phyloP scores from a whole-genome alignment of 1,284 basidiomycete species.

The Puccinia triticina region DNA sequence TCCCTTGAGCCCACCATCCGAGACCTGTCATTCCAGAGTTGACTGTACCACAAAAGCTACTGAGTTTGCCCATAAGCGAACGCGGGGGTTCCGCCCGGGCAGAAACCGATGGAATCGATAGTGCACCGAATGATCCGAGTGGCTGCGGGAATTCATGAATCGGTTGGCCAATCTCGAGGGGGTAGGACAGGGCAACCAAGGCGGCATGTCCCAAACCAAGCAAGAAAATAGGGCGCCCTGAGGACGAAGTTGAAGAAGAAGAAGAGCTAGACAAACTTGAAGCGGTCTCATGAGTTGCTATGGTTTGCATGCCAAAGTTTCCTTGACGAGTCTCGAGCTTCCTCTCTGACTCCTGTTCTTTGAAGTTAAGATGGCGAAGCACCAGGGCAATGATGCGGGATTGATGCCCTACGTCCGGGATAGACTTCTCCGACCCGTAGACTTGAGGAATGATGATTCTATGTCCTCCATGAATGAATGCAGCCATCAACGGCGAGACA shows the following conservation, averaged over 20 bases:
- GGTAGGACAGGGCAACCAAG: constrained; percentile 32
- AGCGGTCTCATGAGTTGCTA: background rate
- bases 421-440: background rate
- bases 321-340: background rate
- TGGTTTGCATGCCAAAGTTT: background rate
- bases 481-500: constrained; percentile 18
- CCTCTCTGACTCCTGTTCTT: background rate
- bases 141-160: background rate
- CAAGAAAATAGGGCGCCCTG: constrained; percentile 23
- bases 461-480: constrained; percentile 30
- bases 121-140: background rate
- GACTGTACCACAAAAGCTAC: constrained; percentile 19
- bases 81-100: constrained; percentile 6
- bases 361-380: constrained; percentile 11
- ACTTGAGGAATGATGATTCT: constrained; percentile 36
- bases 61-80: constrained; percentile 10
- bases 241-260: background rate
- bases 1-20: constrained; percentile 17
- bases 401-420: constrained; percentile 20
- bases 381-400: constrained; percentile 13
- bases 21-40: constrained; percentile 12
- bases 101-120: constrained; percentile 30
- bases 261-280: background rate
- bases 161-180: constrained; percentile 25
- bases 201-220: constrained; percentile 30